Evolutionary conservation across 1,284 basidiomycete species (phyloP), one percentile per base, ranked within the genome.

Genomic region (Termitomyces sp.): DNA sequence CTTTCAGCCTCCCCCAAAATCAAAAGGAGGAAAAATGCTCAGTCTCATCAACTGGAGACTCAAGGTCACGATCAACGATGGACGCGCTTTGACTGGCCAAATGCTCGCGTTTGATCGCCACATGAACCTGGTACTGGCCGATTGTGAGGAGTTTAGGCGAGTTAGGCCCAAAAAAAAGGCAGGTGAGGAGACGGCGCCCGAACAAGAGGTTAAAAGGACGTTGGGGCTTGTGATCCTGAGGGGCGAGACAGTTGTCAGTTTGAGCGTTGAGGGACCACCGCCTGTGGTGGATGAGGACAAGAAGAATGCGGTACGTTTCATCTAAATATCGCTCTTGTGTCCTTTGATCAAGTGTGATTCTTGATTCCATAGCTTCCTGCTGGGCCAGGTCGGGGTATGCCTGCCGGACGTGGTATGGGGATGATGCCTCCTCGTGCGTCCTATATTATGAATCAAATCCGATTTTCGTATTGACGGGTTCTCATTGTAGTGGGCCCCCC

Each of bases 51-150:
- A 98, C 77, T 98, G 96, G 88, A 82, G 96, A 68, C 82, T 99
- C 63, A 95, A 93, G 74, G 88, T 99, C 58, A 97, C 95, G 52
- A 88, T 99, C 72, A 98, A 97, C 83, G 97, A 99, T 73, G 93
- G 93, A 54, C 90, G 97, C 67, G 84, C 91, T 54, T 79, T 99
- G 63, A 93, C 92, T 41, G 97, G 97, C 44, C 97, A 98, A 74
- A 96, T 99, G 89, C 88, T 99, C 66, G 97, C 97, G 47, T 99
- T 98, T 69, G 97, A 99, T 78, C 88, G 91, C 66, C 97, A 99
- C 75, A 99, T 99, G 96, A 99, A 99, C 75, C 81, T 99, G 62
- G 97, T 99, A 47, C 77, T 99, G 51, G 93, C 95, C 11, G 96
- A 99, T 62, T 97, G 94, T 68, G 94, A 97, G 73, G 96, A 97